Base-by-base conservation (phyloP, 352 stramenopile species). In the Globisporangium nodosum region DNA sequence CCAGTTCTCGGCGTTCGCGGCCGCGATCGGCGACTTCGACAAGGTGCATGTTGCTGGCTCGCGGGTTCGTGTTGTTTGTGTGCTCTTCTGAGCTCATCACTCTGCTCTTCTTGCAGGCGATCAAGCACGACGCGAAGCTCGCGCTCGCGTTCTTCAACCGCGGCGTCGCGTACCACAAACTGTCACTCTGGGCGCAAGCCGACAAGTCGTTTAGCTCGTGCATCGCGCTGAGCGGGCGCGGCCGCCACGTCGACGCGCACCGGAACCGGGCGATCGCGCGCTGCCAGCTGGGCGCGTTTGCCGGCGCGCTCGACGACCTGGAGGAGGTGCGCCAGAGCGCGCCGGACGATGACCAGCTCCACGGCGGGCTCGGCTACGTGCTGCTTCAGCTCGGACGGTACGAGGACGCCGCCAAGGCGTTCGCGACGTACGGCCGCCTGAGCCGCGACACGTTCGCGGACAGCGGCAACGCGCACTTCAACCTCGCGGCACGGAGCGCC, bases 401-500 rank as follows among this genome's bases (percentile, higher is more conserved):
- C 39, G 71, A 87, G 43, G 70, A 87, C 31, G 82, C 82, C 8
- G 80, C 80, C 2, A 73, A 64, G 21, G 74, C 76, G 30, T 92
- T 92, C 47, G 75, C 76, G 9, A 74, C 69, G 7, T 87, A 87
- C 58, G 80, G 81, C 13, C 70, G 78, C 0, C 52, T 84, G 9
- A 83, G 69, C 46, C 72, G 76, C 31, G 78, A 92, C 47, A 89
- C 80, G 6, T 87, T 82, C 47, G 73, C 71, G 0, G 82, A 92
- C 53, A 85, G 75, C n/a, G 82, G 78, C 47, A 92, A 90, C 49
- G 78, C 80, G 3, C 87, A 88, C 61, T 89, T 89, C 24, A 92
- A 83, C 56, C 59, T 92, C 53, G 82, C 67, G 9, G 74, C 66
- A 16, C 70, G 66, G 37, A 68, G 54, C 12, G 53, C 73, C 27